A percentile compares a stretch with the other conserved stretches of the same genome.
phyloP scores from a whole-genome alignment of 2,329 filamentous ascomycete genomes.

The Botrytis hyacinthi region DNA sequence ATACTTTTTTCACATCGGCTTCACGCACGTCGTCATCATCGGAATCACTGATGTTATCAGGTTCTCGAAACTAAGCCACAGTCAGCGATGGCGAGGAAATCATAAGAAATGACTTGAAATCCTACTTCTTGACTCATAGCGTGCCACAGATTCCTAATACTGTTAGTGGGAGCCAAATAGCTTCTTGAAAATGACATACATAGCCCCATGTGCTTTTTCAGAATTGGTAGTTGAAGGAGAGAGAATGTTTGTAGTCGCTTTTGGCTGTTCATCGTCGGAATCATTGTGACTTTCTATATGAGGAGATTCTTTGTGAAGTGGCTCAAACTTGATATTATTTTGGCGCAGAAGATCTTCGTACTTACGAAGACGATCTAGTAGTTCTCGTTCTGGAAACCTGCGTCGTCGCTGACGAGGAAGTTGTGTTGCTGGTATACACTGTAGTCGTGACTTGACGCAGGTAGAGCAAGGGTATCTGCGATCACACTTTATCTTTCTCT shows the following conservation, averaged over 20 bases:
- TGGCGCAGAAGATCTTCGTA: constrained; percentile 37
- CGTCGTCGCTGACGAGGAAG: constrained; percentile 59
- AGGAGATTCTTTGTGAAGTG: constrained; percentile 30
- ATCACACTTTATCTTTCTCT: constrained; percentile 73
- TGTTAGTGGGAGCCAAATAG: constrained; percentile 30
- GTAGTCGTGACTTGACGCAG: constrained; percentile 60
- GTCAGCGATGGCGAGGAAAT: constrained; percentile 24
- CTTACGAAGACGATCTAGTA: constrained; percentile 34
- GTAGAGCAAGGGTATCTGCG: constrained; percentile 69
- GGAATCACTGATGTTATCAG: constrained; percentile 38
- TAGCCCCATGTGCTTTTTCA: constrained; percentile 36
- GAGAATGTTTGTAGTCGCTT: constrained; percentile 28
- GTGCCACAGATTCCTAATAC: constrained; percentile 47
- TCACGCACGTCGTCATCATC: constrained; percentile 40
- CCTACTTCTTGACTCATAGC: constrained; percentile 46
- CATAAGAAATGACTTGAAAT: neutral
- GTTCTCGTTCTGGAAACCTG: constrained; percentile 36
- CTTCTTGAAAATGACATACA: constrained; percentile 33
- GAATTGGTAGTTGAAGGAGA: constrained; percentile 33
- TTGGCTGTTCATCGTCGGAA: constrained; percentile 34
- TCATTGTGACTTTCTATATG: constrained; percentile 26
- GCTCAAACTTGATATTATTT: constrained; percentile 35
- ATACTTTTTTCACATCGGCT: constrained; percentile 45
- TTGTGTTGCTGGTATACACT: constrained; percentile 60
- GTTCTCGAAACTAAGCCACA: constrained; percentile 34